Evolutionary conservation across 768 basidiomycete genomes (phyloP).

Genomic region (Cyclocybe cylindracea): DNA sequence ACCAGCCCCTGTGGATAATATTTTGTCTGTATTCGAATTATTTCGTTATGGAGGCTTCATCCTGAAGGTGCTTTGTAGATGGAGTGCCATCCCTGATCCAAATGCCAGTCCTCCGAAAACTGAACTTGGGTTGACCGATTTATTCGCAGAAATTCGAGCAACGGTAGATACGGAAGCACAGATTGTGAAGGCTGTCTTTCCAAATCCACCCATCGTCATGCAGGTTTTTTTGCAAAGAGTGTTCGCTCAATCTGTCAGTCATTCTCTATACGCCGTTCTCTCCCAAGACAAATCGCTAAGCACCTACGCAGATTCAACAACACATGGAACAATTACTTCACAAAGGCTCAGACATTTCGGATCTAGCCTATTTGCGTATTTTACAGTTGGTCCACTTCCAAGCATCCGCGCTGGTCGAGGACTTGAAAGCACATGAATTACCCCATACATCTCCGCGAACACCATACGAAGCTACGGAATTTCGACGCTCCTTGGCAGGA

Average conservation of each 20-base stretch:
- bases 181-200: slow-evolving; percentile 98
- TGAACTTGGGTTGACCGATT: slow-evolving; percentile 75
- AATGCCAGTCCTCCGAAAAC: slow-evolving; percentile 72
- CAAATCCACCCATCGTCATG: slow-evolving; percentile 95
- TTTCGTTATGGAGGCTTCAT: neutral
- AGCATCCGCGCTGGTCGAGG: slow-evolving; percentile 79
- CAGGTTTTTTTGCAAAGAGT: slow-evolving; percentile 97
- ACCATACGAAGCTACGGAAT: slow-evolving; percentile 61
- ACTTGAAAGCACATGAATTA: slow-evolving; percentile 89
- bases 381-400: slow-evolving; percentile 85
- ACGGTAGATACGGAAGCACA: slow-evolving; percentile 96
- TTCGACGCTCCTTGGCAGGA: slow-evolving; percentile 54
- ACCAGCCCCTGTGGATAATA: slow-evolving; percentile 52
- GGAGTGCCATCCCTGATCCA: slow-evolving; percentile 81
- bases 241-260: slow-evolving; percentile 91
- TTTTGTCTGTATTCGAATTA: slow-evolving; percentile 43
- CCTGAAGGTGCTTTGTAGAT: slow-evolving; percentile 47
- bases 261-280: neutral
- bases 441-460: slow-evolving; percentile 67
- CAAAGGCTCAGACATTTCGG: slow-evolving; percentile 72
- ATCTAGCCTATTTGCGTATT: slow-evolving; percentile 88
- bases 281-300: neutral
- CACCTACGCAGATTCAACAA: slow-evolving; percentile 79
- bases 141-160: slow-evolving; percentile 84
- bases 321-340: slow-evolving; percentile 90